A percentile compares a stretch with the other conserved stretches of the same genome.
Evolutionary conservation across 2,329 filamentous ascomycete genomes (phyloP).

Genomic region (Lecanicillium sp.): DNA sequence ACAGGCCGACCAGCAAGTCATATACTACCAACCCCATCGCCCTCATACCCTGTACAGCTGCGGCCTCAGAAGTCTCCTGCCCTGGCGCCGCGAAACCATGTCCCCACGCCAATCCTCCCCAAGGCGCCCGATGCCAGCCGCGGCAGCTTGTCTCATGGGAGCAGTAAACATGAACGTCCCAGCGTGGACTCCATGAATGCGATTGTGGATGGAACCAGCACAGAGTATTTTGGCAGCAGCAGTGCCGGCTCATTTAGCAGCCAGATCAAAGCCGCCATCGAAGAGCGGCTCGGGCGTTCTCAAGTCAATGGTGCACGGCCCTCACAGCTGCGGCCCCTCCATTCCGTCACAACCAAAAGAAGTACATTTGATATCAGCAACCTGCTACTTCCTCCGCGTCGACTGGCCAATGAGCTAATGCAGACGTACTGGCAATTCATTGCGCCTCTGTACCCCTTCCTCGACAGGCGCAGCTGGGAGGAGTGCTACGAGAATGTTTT

Average conservation of each 20-base stretch:
- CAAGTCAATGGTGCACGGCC: neutral
- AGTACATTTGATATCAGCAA: constrained; percentile 15
- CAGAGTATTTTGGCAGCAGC: constrained; percentile 38
- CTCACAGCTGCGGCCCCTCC: constrained; percentile 2
- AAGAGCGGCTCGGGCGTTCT: constrained; percentile 17
- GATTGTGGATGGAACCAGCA: constrained; percentile 29
- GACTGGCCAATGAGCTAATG: constrained; percentile 36
- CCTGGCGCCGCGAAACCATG: constrained; percentile 8
- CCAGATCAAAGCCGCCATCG: constrained; percentile 36
- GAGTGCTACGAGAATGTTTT: constrained; percentile 32
- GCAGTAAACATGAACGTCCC: constrained; percentile 14
- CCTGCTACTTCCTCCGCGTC: constrained; percentile 35
- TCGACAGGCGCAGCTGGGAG: constrained; percentile 29
- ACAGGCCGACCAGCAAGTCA: neutral
- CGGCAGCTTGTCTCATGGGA: neutral
- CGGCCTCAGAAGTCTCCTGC: neutral
- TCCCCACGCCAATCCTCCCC: constrained; percentile 8
- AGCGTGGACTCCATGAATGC: constrained; percentile 38
- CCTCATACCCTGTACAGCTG: neutral
- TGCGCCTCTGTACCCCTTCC: constrained; percentile 37
- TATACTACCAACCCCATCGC: neutral
- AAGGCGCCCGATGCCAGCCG: neutral
- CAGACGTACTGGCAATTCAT: constrained; percentile 38
- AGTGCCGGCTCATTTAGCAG: constrained; percentile 38
- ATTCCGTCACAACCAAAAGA: constrained; percentile 9